Percentiles rank a stretch among this genome's conserved stretches.
These are phyloP conservation scores for Triticum turgidum DNA, from an alignment of 176 grass and related monocot genomes.

Conservation along the genomic window DNA sequence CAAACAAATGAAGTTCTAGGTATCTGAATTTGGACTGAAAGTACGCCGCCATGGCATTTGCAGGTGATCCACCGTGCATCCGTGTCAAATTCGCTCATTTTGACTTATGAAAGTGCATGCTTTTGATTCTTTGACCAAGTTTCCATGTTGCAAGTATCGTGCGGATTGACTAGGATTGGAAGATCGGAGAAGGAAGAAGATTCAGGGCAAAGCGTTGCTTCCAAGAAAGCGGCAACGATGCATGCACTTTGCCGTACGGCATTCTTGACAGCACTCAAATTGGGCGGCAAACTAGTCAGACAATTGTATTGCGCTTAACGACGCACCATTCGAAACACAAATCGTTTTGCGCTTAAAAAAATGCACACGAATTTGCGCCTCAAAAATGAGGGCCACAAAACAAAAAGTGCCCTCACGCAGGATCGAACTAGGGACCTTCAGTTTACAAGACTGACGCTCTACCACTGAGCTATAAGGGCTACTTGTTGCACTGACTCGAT, in stretches of 20 bases:
- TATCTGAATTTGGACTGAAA: neutral
- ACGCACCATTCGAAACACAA: no score
- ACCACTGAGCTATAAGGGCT: slow-evolving; percentile 92
- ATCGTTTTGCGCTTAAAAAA: no score
- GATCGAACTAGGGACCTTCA: slow-evolving; percentile 95
- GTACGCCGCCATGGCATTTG: neutral
- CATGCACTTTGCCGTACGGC: neutral
- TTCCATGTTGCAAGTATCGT: neutral
- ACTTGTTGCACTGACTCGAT: slow-evolving; percentile 47
- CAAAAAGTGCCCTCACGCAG: slow-evolving; percentile 44
- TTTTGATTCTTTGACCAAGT: neutral
- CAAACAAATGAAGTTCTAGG: neutral
- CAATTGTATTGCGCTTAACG: no score
- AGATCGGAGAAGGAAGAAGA: neutral
- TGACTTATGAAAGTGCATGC: neutral
- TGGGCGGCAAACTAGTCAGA: neutral
- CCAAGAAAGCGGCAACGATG: neutral
- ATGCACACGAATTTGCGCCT: no score
- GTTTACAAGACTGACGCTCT: slow-evolving; percentile 99
- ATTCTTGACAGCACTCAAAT: no score
- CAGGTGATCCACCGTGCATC: no score
- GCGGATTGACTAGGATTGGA: neutral
- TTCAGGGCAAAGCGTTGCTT: neutral
- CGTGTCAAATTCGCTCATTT: no score
- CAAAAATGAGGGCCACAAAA: no score